Conservation (phyloP, 345 rosid species). For the Passiflora organensis region DNA sequence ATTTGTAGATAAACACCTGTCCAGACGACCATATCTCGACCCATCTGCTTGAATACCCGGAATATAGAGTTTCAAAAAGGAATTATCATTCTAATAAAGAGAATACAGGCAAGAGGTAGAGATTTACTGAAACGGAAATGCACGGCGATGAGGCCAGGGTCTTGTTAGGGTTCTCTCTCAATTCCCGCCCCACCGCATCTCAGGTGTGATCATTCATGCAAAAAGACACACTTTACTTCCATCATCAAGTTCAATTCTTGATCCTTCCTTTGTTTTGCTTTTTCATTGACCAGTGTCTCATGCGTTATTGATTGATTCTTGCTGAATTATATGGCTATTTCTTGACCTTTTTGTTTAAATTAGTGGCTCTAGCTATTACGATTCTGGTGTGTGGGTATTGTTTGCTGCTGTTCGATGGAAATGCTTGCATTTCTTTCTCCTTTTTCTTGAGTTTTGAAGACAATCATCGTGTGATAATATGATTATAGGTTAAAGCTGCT, state of each 20-base stretch:
- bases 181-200: slow-evolving; percentile 51
- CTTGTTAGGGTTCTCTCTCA: slow-evolving; percentile 67
- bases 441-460: no score
- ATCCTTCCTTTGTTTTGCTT: neutral
- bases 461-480: neutral
- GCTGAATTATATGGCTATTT: no score
- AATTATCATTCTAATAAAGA: no score
- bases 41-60: no score
- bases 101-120: neutral
- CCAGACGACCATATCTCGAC: no score
- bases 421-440: neutral
- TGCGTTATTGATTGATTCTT: no score
- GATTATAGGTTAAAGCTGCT: slow-evolving; percentile 67
- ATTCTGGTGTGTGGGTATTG: neutral
- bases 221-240: neutral
- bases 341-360: no score
- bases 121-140: slow-evolving; percentile 34
- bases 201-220: slow-evolving; percentile 37
- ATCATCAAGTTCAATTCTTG: neutral
- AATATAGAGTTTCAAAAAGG: no score
- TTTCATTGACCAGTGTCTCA: neutral
- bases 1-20: no score
- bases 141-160: slow-evolving; percentile 69
- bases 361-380: no score
- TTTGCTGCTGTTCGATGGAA: neutral